Percentiles rank a stretch among this genome's conserved stretches.
Conservation (phyloP, 768 basidiomycete species). For the Gymnopilus junonius region DNA sequence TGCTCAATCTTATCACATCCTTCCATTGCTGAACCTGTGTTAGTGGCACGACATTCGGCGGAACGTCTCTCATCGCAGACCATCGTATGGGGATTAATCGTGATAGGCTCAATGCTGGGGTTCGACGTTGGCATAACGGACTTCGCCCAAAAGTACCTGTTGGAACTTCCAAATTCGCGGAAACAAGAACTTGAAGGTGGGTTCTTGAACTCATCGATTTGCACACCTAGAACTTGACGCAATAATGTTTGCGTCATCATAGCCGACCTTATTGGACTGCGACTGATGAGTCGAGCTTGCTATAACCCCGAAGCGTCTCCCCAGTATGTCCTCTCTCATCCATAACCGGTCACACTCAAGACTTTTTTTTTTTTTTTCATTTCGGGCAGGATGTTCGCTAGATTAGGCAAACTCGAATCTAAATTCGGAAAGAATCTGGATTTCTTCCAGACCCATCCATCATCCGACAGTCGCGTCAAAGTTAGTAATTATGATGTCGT, state of each 20-base stretch:
- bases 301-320: constrained; percentile 82
- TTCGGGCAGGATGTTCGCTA: constrained; percentile 75
- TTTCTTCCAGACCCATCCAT: constrained; percentile 85
- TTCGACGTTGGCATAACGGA: constrained; percentile 58
- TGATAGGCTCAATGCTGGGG: constrained; percentile 54
- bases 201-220: neutral
- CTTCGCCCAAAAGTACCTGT: constrained; percentile 50
- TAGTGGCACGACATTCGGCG: constrained; percentile 50
- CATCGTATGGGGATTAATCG: constrained; percentile 43
- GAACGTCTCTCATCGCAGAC: constrained; percentile 56
- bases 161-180: constrained; percentile 84
- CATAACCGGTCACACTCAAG: neutral
- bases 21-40: neutral
- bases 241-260: neutral
- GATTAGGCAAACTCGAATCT: constrained; percentile 64
- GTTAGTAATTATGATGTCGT: constrained; percentile 45
- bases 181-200: constrained; percentile 81
- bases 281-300: constrained; percentile 82
- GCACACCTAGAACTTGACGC: no score
- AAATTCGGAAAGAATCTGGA: constrained; percentile 39
- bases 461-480: constrained; percentile 70
- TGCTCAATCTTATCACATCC: neutral
- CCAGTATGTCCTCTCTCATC: constrained; percentile 47
- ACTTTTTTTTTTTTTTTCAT: neutral
- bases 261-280: constrained; percentile 90